phyloP scores from a whole-genome alignment of 176 grass and related monocot species.

The Phyllostachys edulis region DNA sequence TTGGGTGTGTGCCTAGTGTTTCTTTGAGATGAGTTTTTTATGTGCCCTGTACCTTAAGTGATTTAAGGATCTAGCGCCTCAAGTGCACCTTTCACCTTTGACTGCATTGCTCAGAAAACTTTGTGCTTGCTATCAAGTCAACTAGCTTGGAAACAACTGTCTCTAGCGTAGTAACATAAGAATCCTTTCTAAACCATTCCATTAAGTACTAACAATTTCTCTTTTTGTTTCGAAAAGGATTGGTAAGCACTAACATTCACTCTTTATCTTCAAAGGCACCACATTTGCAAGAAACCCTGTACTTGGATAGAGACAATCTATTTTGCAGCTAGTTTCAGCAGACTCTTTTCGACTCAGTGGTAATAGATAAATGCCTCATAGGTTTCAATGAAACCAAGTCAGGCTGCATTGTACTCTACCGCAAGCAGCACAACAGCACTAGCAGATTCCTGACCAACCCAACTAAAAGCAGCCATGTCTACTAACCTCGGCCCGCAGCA shows the following conservation, averaged over 20 bases:
- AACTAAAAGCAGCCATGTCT: conserved; percentile 14
- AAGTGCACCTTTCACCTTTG: not conserved
- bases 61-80: not conserved
- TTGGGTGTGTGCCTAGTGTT: not conserved
- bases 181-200: not conserved
- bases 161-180: not conserved
- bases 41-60: not conserved
- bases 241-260: not conserved
- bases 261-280: not conserved
- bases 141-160: not conserved
- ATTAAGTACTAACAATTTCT: not conserved
- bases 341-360: conserved; percentile 7
- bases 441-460: not conserved
- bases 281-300: not conserved
- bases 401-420: conserved; percentile 20
- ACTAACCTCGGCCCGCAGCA: conserved; percentile 94
- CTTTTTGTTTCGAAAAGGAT: not conserved
- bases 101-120: not conserved
- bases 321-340: conserved; percentile 24
- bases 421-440: not conserved
- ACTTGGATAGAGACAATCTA: conserved; percentile 14
- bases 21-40: not conserved
- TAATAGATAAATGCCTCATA: not conserved
- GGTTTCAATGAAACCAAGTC: conserved; percentile 1
- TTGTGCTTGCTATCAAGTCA: conserved; percentile 2